Percentiles rank a stretch among this genome's conserved stretches.
These are phyloP conservation scores for Mikania micrantha DNA, from an alignment of 129 eudicot species.

Conservation along the genomic window DNA sequence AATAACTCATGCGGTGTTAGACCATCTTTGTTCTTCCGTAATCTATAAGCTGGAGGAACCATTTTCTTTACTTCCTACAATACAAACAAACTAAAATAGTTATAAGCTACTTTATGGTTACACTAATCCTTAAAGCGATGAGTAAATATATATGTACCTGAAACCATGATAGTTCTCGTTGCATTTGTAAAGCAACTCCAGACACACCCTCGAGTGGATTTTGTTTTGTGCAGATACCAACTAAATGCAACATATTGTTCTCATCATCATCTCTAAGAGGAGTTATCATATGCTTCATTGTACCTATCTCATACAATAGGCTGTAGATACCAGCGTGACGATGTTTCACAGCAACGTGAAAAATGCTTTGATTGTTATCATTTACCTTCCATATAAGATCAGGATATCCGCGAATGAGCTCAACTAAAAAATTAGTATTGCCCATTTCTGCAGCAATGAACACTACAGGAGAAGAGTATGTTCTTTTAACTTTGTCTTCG, in stretches of 20 bases:
- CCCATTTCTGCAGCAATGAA: background rate
- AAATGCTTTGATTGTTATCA: background rate
- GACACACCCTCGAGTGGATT: background rate
- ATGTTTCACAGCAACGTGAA: conserved; percentile 2
- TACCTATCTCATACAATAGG: background rate
- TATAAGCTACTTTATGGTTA: background rate
- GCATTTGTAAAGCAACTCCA: conserved; percentile 5
- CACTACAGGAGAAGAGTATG: background rate
- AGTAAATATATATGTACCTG: too few relatives aligned
- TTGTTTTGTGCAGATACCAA: background rate
- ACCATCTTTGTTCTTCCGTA: background rate
- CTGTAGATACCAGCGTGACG: background rate
- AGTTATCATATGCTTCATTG: conserved; percentile 1
- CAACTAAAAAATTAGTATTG: background rate
- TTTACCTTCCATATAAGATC: conserved; percentile 1
- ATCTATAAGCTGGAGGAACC: background rate
- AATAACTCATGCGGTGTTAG: background rate
- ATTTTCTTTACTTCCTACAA: background rate
- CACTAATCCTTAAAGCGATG: too few relatives aligned
- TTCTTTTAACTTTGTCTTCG: background rate
- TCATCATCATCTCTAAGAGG: background rate
- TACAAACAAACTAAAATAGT: background rate
- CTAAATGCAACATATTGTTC: background rate
- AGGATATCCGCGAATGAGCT: background rate
- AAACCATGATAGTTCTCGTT: background rate